Evolutionary conservation across 306 rosid genomes (phyloP).

Genomic region (Psophocarpus tetragonolobus): DNA sequence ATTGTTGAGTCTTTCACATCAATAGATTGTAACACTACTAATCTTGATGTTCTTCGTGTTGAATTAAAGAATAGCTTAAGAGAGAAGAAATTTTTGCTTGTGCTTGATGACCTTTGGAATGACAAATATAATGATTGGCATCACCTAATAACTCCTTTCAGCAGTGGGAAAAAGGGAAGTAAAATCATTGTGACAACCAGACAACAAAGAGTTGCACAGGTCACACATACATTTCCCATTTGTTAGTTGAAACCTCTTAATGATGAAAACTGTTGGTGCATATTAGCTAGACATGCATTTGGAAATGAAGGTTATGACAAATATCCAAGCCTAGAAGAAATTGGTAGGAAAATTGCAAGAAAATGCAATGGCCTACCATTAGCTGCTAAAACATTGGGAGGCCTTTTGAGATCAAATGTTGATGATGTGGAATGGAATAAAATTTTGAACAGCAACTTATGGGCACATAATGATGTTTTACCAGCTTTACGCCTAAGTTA

Average conservation of each 20-base stretch:
- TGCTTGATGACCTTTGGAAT: no score
- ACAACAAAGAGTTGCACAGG: no score
- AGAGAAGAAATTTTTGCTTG: no score
- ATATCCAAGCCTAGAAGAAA: constrained; percentile 25
- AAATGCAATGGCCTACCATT: constrained; percentile 49
- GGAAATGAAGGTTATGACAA: constrained; percentile 2
- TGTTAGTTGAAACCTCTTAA: constrained; percentile 29
- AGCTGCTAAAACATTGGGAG: no score
- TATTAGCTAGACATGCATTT: constrained; percentile 45
- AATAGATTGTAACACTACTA: neutral
- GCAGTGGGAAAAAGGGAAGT: constrained; percentile 42
- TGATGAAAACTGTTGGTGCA: constrained; percentile 39
- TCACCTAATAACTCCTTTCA: constrained; percentile 27
- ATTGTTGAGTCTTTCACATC: constrained; percentile 32
- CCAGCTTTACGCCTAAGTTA: constrained; percentile 17
- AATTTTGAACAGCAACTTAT: constrained; percentile 24
- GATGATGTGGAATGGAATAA: constrained; percentile 43
- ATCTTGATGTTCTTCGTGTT: no score
- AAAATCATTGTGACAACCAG: constrained; percentile 46
- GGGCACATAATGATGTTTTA: no score
- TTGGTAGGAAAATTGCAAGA: constrained; percentile 40
- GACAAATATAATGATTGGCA: constrained; percentile 49
- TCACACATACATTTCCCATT: no score
- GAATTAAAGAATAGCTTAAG: no score
- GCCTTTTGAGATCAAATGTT: no score